These are phyloP conservation scores for Leccinum subtestaceum DNA, from an alignment of 768 basidiomycete species.

Conservation along the genomic window DNA sequence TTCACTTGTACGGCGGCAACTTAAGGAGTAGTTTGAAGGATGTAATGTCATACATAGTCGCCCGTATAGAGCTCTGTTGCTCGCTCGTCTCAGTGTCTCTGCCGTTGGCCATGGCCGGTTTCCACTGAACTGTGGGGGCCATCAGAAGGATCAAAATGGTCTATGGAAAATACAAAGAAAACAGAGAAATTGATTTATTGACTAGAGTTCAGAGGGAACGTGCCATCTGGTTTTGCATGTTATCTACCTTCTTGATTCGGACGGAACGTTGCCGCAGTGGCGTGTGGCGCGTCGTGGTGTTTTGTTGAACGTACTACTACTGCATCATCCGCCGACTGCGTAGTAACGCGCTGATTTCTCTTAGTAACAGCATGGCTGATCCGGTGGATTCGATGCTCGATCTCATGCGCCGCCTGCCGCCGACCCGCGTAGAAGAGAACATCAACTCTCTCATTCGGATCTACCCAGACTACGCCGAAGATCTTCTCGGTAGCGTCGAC, in stretches of 20 bases:
- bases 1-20: background rate
- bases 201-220: too few species aligned
- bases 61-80: too few species aligned
- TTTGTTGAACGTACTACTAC: background rate
- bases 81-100: background rate
- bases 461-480: constrained; percentile 92
- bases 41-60: too few species aligned
- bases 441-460: constrained; percentile 76
- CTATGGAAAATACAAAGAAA: too few species aligned
- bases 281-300: background rate
- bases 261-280: background rate
- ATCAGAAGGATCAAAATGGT: too few species aligned
- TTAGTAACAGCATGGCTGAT: constrained; percentile 54
- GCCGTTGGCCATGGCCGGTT: background rate
- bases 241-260: background rate
- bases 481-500: constrained; percentile 92
- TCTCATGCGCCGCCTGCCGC: constrained; percentile 93
- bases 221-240: too few species aligned
- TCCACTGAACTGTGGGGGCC: background rate
- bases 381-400: constrained; percentile 92
- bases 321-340: background rate
- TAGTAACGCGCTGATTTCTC: constrained; percentile 1
- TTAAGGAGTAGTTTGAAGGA: background rate
- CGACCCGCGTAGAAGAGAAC: constrained; percentile 84
- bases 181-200: too few species aligned